phyloP scores from a whole-genome alignment of 441 rosid genomes.

The Erodium texanum region DNA sequence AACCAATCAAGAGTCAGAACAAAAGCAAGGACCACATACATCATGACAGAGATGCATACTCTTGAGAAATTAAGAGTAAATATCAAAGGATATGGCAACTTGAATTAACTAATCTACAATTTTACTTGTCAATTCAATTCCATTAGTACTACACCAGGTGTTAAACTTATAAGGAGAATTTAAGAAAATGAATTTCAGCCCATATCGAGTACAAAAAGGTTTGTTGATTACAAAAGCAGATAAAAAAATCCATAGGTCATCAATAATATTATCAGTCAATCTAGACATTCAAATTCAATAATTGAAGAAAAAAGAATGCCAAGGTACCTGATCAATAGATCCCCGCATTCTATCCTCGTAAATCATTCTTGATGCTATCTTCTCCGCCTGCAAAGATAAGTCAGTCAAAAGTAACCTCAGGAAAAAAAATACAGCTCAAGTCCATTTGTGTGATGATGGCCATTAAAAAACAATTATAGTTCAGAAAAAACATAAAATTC shows the following conservation, averaged over 20 bases:
- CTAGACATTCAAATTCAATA: neutral
- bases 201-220: neutral
- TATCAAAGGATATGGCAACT: too few relatives aligned
- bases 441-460: neutral
- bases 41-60: too few relatives aligned
- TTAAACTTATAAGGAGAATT: neutral
- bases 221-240: neutral
- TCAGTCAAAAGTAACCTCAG: neutral
- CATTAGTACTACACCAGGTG: neutral
- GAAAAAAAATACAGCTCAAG: too few relatives aligned
- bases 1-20: neutral
- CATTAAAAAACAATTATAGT: neutral
- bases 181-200: neutral
- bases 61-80: too few relatives aligned
- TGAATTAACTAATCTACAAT: neutral
- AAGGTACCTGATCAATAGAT: constrained; percentile 85
- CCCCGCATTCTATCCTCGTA: constrained; percentile 97
- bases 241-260: too few relatives aligned
- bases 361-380: constrained; percentile 98
- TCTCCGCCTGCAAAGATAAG: constrained; percentile 64
- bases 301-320: neutral
- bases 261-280: too few relatives aligned
- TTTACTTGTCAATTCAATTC: too few relatives aligned
- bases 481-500: too few relatives aligned
- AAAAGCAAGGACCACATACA: too few relatives aligned